Percentiles rank a stretch among this genome's conserved stretches.
Conservation (phyloP, 2,329 filamentous ascomycete species). For the Microdochium trichocladiopsis region DNA sequence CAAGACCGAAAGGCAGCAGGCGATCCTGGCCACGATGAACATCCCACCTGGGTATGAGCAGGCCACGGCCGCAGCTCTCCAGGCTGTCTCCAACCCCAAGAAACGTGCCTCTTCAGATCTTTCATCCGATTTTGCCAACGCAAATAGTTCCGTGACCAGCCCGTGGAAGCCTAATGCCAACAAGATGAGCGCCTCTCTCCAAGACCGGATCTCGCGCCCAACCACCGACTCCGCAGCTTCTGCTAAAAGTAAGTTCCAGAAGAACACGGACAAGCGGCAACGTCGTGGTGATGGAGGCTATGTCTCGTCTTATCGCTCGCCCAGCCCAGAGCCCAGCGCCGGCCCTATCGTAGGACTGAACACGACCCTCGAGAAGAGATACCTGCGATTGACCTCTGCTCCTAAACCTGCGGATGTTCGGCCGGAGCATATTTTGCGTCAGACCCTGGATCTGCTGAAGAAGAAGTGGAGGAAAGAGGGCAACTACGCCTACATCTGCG, state of each 20-base stretch:
- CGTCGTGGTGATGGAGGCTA: slow-evolving; percentile 74
- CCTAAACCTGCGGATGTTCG: slow-evolving; percentile 86
- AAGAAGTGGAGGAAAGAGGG: slow-evolving; percentile 90
- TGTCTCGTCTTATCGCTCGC: slow-evolving; percentile 46
- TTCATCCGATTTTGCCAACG: slow-evolving; percentile 38
- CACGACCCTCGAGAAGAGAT: slow-evolving; percentile 82
- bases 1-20: slow-evolving; percentile 56
- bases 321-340: slow-evolving; percentile 47
- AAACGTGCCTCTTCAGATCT: slow-evolving; percentile 78
- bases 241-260: slow-evolving; percentile 79
- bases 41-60: slow-evolving; percentile 5
- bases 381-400: slow-evolving; percentile 85
- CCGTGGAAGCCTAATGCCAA: slow-evolving; percentile 47
- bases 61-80: slow-evolving; percentile 4
- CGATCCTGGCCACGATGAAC: slow-evolving; percentile 26
- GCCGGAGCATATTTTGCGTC: slow-evolving; percentile 69
- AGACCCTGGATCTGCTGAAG: slow-evolving; percentile 83
- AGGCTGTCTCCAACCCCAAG: slow-evolving; percentile 39
- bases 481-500: slow-evolving; percentile 97
- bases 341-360: slow-evolving; percentile 82
- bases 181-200: slow-evolving; percentile 41
- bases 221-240: slow-evolving; percentile 32
- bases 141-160: slow-evolving; percentile 45
- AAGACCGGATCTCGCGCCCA: slow-evolving; percentile 67
- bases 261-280: slow-evolving; percentile 79